Base-by-base conservation (phyloP, 2,329 filamentous ascomycete genomes). In the Aciculosporium take region DNA sequence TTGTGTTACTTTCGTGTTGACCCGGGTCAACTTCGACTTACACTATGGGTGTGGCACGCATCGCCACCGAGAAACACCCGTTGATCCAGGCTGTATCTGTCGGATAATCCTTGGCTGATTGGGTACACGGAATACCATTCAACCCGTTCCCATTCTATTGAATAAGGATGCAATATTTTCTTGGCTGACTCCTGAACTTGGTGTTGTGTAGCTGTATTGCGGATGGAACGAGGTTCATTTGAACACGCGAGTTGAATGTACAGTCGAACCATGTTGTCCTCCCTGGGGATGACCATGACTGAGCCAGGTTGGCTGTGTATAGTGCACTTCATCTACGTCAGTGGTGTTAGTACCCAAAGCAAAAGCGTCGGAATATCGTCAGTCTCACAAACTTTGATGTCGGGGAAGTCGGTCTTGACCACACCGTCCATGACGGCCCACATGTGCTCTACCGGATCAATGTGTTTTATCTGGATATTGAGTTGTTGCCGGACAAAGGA, bases 91-190 rank as follows among this genome's bases (percentile, higher is more conserved):
- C 79, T 81, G 50, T 81, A 81, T 15, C 68, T 72, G 42, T 81
- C 78, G 1, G 80, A 71, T 27, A 84, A 79, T 0, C 81, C 79
- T 56, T 86, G 81, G 7, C 81, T 80, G 46, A 86, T 84, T 34
- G 81, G 79, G 51, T 86, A 86, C 2, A 81, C 80, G 0, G 81
- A 82, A 60, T 76, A 86, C 81, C 81, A 84, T 51, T 82, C 78
- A 1, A 81, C 71, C 6, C 66, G 65, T 46, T 79, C 76, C 68
- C 79, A 83, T 44, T 75, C 69, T 42, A 84, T 79, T 5, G 63
- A 69, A 54, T 83, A 84, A 2, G 81, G 79, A 36, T 72, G 63
- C 20, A 84, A 56, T 12, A 83, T 82, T 43, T 65, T 71, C 54
- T 79, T 78, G 3, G 79, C 79, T 3, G 74, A 73, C 9, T 67